Conservation (phyloP, 164 flowering plant genomes). For the Dillenia suffruticosa region DNA sequence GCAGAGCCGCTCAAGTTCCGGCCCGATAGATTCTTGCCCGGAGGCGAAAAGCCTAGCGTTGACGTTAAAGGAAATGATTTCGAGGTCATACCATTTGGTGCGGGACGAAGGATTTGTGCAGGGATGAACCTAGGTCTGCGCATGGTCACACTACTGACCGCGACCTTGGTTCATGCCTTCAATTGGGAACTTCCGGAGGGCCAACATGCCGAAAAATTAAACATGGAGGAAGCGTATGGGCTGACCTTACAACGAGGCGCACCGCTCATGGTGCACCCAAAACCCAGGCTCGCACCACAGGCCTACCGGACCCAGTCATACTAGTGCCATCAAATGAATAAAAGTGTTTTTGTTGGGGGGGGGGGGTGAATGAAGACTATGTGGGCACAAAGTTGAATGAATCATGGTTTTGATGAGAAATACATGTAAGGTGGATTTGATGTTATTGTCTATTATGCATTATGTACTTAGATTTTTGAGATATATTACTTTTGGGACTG, state of each 20-base stretch:
- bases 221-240: constrained; percentile 88
- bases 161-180: constrained; percentile 64
- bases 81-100: constrained; percentile 82
- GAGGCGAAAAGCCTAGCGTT: constrained; percentile 45
- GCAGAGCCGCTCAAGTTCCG: constrained; percentile 54
- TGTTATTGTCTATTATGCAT: no score
- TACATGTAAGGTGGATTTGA: no score
- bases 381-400: no score
- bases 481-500: no score
- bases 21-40: constrained; percentile 69
- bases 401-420: no score
- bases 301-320: constrained; percentile 12
- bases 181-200: constrained; percentile 54
- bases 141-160: constrained; percentile 65
- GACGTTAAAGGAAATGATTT: constrained; percentile 72
- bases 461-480: no score
- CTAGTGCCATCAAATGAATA: no score
- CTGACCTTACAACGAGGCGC: constrained; percentile 62
- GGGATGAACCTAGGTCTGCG: constrained; percentile 73
- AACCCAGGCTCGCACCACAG: constrained; percentile 37
- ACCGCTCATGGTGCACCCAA: constrained; percentile 51
- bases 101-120: constrained; percentile 84
- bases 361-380: no score
- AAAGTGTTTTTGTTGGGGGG: no score
- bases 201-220: constrained; percentile 39